Percentiles rank a stretch among this genome's conserved stretches.
Conservation (phyloP, 2,329 filamentous ascomycete species). For the Neurospora sp. region DNA sequence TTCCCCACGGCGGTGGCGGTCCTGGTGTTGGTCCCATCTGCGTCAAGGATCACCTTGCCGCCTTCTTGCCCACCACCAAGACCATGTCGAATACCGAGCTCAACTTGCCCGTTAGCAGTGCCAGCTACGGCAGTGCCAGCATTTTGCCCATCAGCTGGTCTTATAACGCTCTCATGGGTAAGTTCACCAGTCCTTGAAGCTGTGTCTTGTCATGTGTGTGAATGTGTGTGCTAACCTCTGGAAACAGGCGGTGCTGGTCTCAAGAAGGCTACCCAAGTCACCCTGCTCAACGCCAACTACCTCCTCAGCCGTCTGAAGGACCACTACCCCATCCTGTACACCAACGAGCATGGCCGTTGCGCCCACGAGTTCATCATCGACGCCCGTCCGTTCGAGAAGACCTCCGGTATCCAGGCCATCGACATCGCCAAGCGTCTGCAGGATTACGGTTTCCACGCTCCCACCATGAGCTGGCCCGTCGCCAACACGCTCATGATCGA, state of each 20-base stretch:
- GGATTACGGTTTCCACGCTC: conserved; percentile 95
- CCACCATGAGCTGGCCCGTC: conserved; percentile 95
- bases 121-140: conserved; percentile 78
- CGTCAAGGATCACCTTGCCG: conserved; percentile 70
- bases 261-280: conserved; percentile 82
- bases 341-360: conserved; percentile 77
- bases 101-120: conserved; percentile 68
- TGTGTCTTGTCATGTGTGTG: not conserved
- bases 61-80: conserved; percentile 56
- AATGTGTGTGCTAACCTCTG: conserved; percentile 2
- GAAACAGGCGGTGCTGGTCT: conserved; percentile 54
- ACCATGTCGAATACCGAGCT: conserved; percentile 27
- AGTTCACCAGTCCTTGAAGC: conserved; percentile 11
- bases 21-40: conserved; percentile 91
- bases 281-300: conserved; percentile 95
- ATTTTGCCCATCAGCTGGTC: conserved; percentile 93
- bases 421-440: conserved; percentile 95
- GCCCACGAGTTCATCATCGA: conserved; percentile 98
- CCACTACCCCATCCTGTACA: conserved; percentile 89
- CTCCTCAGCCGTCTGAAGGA: conserved; percentile 78
- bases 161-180: conserved; percentile 91
- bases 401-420: conserved; percentile 77
- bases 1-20: conserved; percentile 89
- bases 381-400: conserved; percentile 72
- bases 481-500: conserved; percentile 97